Percentiles rank a stretch among this genome's conserved stretches.
These are phyloP conservation scores for Botrytis medusae DNA, from an alignment of 2,329 filamentous ascomycete genomes.

Conservation along the genomic window DNA sequence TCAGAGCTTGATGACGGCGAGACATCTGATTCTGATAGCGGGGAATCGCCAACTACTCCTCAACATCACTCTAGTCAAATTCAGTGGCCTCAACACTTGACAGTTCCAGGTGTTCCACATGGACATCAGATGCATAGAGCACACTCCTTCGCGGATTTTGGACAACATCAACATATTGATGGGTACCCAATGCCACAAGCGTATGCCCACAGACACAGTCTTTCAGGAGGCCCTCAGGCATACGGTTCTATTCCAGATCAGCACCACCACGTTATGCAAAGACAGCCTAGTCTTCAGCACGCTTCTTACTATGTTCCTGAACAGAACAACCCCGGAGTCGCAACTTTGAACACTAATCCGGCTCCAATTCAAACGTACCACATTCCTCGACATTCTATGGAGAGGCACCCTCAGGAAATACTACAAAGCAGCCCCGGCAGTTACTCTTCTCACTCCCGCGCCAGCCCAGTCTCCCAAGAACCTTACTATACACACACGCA, in stretches of 20 bases:
- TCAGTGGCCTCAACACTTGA: constrained; percentile 51
- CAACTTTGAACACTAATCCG: constrained; percentile 57
- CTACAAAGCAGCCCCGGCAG: constrained; percentile 59
- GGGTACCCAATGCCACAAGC: constrained; percentile 37
- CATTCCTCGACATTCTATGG: constrained; percentile 41
- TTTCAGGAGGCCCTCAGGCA: constrained; percentile 48
- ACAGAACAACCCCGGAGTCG: constrained; percentile 60
- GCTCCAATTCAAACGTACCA: constrained; percentile 52
- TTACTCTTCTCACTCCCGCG: constrained; percentile 56
- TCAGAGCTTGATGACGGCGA: constrained; percentile 48
- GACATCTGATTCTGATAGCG: constrained; percentile 42
- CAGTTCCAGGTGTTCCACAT: constrained; percentile 41
- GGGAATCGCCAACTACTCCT: constrained; percentile 60
- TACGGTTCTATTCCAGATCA: constrained; percentile 48
- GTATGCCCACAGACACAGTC: constrained; percentile 50
- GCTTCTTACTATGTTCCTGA: constrained; percentile 55
- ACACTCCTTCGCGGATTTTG: constrained; percentile 56
- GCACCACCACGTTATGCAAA: constrained; percentile 42
- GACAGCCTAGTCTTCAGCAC: constrained; percentile 38
- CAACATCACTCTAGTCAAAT: constrained; percentile 48
- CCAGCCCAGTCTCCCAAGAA: constrained; percentile 54
- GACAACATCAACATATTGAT: constrained; percentile 46
- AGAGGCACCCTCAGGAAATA: constrained; percentile 47
- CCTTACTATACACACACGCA: constrained; percentile 54
- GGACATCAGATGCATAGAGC: constrained; percentile 47